Evolutionary conservation across 176 grass and related monocot species (phyloP), one percentile per base, ranked within the genome.

Genomic region (Saccharum officinarum): DNA sequence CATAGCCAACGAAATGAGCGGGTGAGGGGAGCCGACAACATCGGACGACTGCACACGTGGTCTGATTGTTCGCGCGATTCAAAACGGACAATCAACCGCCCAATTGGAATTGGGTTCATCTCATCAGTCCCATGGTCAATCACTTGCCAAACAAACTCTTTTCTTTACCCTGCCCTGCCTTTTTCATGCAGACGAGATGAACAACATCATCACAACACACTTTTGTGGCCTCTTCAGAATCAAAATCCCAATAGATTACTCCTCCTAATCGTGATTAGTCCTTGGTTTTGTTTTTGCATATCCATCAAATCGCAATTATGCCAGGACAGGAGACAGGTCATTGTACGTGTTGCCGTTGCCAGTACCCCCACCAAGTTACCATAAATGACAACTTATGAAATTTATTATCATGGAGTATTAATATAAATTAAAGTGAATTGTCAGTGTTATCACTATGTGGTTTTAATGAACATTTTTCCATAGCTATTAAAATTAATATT

Each of bases 121-220:
- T 39, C 38, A 7, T 39, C 38, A 0, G 38, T 74, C 60, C 15
- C 20, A 46, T 15, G 42, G 81, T 73, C 81, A 84, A 79, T 88
- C 44, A 8, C 81, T 66, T 11, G 87, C 87, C 81, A 10, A 84
- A 88, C 54, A 41, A 39, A 39, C 38, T 39, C 8, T 26, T 31
- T 74, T 26, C 7, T 54, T 54, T 54, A 15, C 42, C 38, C 30
- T 49, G 31, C 39, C 7, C 20, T 0, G 11, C 9, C 38, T 62
- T 80, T 50, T 37, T 15, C 20, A 75, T 39, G 38, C 6, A 39
- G 38, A 39, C 38, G 38, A 39, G 38, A 39, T 1, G 13, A 66
- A 72, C 16, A 50, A 25, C 39, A 17, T 7, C 39, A 17, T 23
- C 33, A 0, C 18, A 42, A 22, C 7, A 36, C 25, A 16, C 17